Percentiles rank a stretch among this genome's conserved stretches.
Evolutionary conservation across 805 yeast genomes (phyloP).

Genomic region (Grigorovia yakushimaensis): DNA sequence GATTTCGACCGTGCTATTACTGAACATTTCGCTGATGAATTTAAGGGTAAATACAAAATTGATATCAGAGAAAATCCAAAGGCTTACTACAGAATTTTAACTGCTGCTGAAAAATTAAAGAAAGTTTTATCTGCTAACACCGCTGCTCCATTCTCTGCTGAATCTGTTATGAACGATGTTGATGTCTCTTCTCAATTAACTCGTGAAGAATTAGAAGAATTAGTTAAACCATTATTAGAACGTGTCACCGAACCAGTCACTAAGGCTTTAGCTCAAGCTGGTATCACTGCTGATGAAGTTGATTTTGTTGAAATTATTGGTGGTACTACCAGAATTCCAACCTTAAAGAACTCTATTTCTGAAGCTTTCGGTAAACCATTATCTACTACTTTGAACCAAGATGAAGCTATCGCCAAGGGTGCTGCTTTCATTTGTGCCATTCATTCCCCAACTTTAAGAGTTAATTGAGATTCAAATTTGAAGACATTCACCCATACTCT

Average conservation of each 20-base stretch:
- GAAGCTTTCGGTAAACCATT: constrained; percentile 77
- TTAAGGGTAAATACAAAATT: constrained; percentile 85
- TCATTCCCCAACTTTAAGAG: constrained; percentile 98
- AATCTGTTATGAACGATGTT: constrained; percentile 93
- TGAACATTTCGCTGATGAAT: constrained; percentile 88
- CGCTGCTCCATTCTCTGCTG: constrained; percentile 88
- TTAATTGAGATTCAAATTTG: constrained; percentile 96
- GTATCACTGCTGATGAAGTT: constrained; percentile 58
- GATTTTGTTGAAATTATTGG: constrained; percentile 94
- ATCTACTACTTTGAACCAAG: constrained; percentile 95
- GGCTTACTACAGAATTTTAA: constrained; percentile 86
- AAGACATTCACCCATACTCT: constrained; percentile 84
- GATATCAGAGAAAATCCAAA: constrained; percentile 86
- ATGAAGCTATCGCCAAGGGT: constrained; percentile 98
- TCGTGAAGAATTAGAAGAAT: constrained; percentile 89
- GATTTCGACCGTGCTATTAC: constrained; percentile 91
- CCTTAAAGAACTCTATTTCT: constrained; percentile 70
- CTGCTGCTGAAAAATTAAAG: constrained; percentile 89
- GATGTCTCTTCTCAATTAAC: constrained; percentile 84
- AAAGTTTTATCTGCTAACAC: constrained; percentile 94
- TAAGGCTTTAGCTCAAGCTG: constrained; percentile 72
- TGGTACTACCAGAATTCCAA: constrained; percentile 97
- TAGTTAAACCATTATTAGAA: constrained; percentile 69
- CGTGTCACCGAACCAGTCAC: constrained; percentile 72
- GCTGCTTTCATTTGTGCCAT: constrained; percentile 98